Base-by-base conservation (phyloP, 306 rosid genomes). In the Vigna mungo region DNA sequence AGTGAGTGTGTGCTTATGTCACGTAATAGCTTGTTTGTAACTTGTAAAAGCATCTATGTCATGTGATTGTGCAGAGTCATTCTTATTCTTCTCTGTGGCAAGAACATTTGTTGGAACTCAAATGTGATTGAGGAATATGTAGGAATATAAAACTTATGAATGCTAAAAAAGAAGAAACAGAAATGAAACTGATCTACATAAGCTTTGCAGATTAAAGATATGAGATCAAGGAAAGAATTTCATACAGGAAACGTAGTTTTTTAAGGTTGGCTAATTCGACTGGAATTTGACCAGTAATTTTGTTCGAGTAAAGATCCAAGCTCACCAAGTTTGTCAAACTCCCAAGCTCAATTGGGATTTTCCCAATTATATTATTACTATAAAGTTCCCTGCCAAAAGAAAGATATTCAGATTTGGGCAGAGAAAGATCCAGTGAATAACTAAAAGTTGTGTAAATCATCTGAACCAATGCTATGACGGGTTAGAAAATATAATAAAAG, bases 231-330 rank as follows among this genome's bases (percentile, higher is more conserved):
- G 87, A 84, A 69, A 80, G 70, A 15, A n/a, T 59, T 32, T 65
- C 97, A 75, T 92, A 92, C 97, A 92, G 86, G 88, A 90, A 90
- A 27, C 92, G 93, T 59, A 92, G 86, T 64, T 75, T 88, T 49
- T 0, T 9, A 69, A 92, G 96, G 1, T 68, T 87, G 80, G 88
- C 84, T 87, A 92, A 68, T 9, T 82, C 55, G 20, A 2, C 13
- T 9, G 94, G 91, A 67, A 88, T 88, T 65, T 0, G 0, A 47
- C 90, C 89, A 74, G 2, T 32, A 75, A 90, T 56, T 0, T 6
- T 5, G 87, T 90, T 90, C 83, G 10, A 13, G 87, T 88, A 86
- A 72, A 90, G 89, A 88, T 88, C 89, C 90, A 90, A 81, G 87
- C 89, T 86, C 81, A 83, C 89, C 88, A 90, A 85, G 68, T 86